Evolutionary conservation across 2,329 filamentous ascomycete species (phyloP).

Genomic region (Xylariaceae sp.): DNA sequence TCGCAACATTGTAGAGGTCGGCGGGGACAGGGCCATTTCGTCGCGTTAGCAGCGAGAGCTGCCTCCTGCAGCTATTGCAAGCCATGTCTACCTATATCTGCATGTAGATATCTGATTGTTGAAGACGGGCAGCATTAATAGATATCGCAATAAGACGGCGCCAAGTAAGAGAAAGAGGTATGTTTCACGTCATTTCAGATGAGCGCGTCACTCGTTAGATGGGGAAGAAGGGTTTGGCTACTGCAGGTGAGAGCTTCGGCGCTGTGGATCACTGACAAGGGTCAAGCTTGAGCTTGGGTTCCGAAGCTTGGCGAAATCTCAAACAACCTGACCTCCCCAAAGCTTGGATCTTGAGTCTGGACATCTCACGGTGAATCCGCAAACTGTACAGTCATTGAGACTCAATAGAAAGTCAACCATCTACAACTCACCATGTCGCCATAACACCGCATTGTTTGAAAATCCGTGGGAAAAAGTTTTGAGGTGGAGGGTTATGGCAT

Average conservation of each 20-base stretch:
- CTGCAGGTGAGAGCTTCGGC: not conserved
- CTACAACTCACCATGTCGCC: no score
- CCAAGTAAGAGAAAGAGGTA: not conserved
- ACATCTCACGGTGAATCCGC: no score
- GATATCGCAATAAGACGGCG: not conserved
- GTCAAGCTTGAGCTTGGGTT: no score
- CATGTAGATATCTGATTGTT: not conserved
- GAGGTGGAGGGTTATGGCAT: slow-evolving; percentile 14
- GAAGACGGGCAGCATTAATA: slow-evolving; percentile 6
- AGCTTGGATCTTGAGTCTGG: not conserved
- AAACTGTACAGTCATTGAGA: no score
- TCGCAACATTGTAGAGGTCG: slow-evolving; percentile 15
- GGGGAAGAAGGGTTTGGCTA: slow-evolving; percentile 5
- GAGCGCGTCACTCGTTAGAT: slow-evolving; percentile 3
- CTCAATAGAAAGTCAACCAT: no score
- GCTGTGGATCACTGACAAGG: slow-evolving; percentile 2
- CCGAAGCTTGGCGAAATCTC: slow-evolving; percentile 3
- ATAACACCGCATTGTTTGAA: no score
- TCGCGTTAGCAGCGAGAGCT: slow-evolving; percentile 32
- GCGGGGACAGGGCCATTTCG: slow-evolving; percentile 17
- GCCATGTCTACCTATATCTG: slow-evolving; percentile 36
- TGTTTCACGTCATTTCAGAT: slow-evolving; percentile 23
- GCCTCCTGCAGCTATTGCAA: slow-evolving; percentile 45
- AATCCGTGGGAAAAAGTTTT: no score
- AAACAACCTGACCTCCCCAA: not conserved